phyloP scores from a whole-genome alignment of 257 asterid genomes.

The Leptodermis oblonga region DNA sequence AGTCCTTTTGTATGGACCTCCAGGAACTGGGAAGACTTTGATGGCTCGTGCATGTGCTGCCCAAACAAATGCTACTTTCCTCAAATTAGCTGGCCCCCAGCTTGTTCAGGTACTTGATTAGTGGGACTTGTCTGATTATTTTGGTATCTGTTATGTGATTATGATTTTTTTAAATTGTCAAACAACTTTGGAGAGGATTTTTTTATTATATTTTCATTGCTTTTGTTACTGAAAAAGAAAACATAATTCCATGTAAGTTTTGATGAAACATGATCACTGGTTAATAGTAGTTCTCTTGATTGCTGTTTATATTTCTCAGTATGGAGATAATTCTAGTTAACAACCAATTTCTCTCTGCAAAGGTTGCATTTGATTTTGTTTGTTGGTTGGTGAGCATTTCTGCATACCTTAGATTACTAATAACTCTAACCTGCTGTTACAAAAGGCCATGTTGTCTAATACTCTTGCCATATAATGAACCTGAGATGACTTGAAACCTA shows the following conservation, averaged over 20 bases:
- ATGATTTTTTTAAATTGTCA: background rate
- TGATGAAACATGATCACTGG: background rate
- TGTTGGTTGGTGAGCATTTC: background rate
- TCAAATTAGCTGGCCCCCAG: constrained; percentile 91
- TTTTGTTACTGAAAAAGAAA: background rate
- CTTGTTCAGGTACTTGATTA: constrained; percentile 72
- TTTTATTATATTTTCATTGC: background rate
- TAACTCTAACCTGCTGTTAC: background rate
- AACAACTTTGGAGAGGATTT: background rate
- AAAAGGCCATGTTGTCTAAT: too few relatives aligned
- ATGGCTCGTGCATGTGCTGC: constrained; percentile 99
- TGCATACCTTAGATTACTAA: background rate
- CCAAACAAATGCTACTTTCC: constrained; percentile 91
- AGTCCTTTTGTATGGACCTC: constrained; percentile 84
- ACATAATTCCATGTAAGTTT: background rate
- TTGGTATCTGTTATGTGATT: background rate
- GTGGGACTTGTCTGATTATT: background rate
- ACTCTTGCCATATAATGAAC: background rate
- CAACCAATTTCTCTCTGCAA: background rate
- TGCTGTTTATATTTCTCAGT: background rate
- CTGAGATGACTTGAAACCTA: too few relatives aligned
- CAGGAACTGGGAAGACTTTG: constrained; percentile 83
- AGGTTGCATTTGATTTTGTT: background rate
- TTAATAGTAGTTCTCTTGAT: too few relatives aligned
- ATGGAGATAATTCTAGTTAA: background rate